Base-by-base conservation (phyloP, 768 basidiomycete genomes). In the Termitomyces sp. region DNA sequence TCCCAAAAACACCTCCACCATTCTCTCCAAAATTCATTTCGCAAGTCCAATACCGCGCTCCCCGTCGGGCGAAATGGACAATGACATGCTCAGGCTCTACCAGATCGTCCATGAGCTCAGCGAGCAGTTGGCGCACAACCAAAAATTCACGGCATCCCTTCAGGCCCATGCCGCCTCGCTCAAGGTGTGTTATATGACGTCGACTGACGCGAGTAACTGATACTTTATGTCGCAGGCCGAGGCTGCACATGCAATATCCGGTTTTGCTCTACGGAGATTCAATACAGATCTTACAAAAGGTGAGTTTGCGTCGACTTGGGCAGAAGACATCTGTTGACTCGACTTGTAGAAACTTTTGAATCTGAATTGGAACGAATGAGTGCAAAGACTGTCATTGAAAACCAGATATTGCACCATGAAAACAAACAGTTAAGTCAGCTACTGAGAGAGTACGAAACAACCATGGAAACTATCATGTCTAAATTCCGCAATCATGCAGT, bases 391-490 rank as follows among this genome's bases (percentile, higher is more conserved):
- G 84, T 98, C 45, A 86, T 96, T 56, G 97, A 99, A 71, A 98
- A 98, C 69, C 95, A 97, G 66, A 82, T 86, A 0, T 75, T 99
- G 1, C 76, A 91, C 48, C 89, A 98, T 60, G 97, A 99, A 73
- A 98, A 99, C 77, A 95, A 92, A 69, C 96, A 98, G 67, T 81
- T 98, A 31, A 88, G 87, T 62, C 64, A 84, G 27, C 78, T 99
- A 27, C 77, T 98, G 56, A 95, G 95, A 67, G 97, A 99, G 71
- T 96, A 98, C 68, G 95, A 98, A 69, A 78, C 79, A 53, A 97
- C 95, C 3, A 82, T 99, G 77, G 95, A 98, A 65, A 95, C 87
- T 29, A 91, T 98, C 68, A 98, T 99, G 97, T 75, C 85, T 51
- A 98, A 98, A 73, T 98, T 98, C 69, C 82, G 95, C 58, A 88